Conservation (phyloP, 768 basidiomycete species). For the Tylopilus rubrobrunneus region DNA sequence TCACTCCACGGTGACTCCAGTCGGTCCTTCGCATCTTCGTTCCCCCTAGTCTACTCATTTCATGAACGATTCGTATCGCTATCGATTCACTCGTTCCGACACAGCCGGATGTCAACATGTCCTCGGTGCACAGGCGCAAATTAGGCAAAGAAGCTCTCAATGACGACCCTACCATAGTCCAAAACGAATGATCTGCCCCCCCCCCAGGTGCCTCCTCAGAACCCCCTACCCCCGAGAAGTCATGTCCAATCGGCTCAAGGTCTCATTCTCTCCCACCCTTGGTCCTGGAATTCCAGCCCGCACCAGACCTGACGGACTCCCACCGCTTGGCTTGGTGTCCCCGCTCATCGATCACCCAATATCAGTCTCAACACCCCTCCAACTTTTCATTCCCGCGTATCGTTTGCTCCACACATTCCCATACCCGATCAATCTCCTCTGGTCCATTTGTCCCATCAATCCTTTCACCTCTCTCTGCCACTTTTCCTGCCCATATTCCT, state of each 20-base stretch:
- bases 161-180: slow-evolving; percentile 23
- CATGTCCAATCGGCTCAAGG: slow-evolving; percentile 28
- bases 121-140: slow-evolving; percentile 39
- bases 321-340: no score
- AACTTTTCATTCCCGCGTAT: no score
- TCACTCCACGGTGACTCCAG: neutral
- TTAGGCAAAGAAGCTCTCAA: slow-evolving; percentile 39
- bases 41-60: neutral
- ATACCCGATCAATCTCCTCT: no score
- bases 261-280: slow-evolving; percentile 15
- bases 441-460: no score
- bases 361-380: no score
- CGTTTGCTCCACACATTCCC: no score
- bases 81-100: neutral
- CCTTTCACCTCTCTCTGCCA: no score
- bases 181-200: neutral
- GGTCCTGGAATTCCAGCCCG: slow-evolving; percentile 22
- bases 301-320: slow-evolving; percentile 14
- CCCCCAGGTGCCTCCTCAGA: slow-evolving; percentile 5
- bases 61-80: neutral
- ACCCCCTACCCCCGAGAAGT: slow-evolving; percentile 17
- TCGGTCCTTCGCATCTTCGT: neutral
- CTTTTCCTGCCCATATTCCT: no score
- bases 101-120: slow-evolving; percentile 4
- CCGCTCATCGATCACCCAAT: no score